Percentiles rank a stretch among this genome's conserved stretches.
phyloP scores from a whole-genome alignment of 192 early-diverging fungal genomes.

The Coemansia sp. region DNA sequence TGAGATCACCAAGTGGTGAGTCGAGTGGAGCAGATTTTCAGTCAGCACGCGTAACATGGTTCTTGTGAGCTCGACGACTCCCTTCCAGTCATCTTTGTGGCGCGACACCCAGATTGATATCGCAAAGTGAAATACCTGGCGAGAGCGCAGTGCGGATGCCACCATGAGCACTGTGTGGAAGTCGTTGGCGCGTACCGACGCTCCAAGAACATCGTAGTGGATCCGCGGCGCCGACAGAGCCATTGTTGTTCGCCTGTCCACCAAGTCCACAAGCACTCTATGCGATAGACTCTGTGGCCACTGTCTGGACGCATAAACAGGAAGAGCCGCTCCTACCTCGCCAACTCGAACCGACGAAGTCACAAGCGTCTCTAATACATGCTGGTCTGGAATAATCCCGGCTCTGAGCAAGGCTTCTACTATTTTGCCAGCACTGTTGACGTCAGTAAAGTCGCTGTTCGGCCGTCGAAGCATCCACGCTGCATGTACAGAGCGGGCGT shows the following conservation, averaged over 20 bases:
- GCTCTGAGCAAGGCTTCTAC: constrained; percentile 2
- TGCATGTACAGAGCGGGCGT: neutral
- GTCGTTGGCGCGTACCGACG: constrained; percentile 17
- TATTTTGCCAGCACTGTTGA: neutral
- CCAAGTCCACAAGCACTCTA: neutral
- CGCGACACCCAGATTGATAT: constrained; percentile 20
- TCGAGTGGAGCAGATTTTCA: constrained; percentile 25
- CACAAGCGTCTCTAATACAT: constrained; percentile 15
- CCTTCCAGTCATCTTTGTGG: constrained; percentile 14
- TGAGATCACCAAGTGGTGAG: constrained; percentile 26
- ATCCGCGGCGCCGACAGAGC: constrained; percentile 14
- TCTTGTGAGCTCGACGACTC: constrained; percentile 7
- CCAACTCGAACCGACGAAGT: constrained; percentile 18
- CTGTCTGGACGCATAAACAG: constrained; percentile 19
- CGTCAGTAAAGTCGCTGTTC: constrained; percentile 3
- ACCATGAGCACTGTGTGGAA: constrained; percentile 6
- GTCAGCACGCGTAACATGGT: constrained; percentile 6
- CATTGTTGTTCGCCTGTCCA: constrained; percentile 1
- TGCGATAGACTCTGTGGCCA: neutral
- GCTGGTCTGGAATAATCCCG: constrained; percentile 14
- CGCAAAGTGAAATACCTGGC: constrained; percentile 17
- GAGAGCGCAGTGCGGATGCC: constrained; percentile 9
- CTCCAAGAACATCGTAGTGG: constrained; percentile 28
- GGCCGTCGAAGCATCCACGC: constrained; percentile 39
- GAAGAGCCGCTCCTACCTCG: neutral